phyloP scores from a whole-genome alignment of 176 grass and related monocot genomes.

The maize (Zea mays) region DNA sequence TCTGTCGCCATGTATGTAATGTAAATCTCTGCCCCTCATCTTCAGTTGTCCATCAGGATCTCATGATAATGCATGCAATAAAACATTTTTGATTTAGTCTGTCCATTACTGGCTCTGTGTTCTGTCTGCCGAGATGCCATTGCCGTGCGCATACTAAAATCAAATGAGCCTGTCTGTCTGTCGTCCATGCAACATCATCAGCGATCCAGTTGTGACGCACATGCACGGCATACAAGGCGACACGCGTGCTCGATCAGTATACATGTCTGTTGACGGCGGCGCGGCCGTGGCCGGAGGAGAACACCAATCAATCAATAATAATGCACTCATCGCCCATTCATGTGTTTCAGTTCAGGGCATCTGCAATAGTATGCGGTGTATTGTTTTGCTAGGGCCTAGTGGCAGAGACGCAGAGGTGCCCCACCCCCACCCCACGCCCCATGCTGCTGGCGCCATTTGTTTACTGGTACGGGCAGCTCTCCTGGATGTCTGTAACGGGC shows the following conservation, averaged over 20 bases:
- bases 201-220: constrained; percentile 28
- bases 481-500: constrained; percentile 27
- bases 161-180: not conserved
- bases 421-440: not conserved
- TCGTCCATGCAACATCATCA: not conserved
- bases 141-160: constrained; percentile 11
- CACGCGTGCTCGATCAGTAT: not conserved
- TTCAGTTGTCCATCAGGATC: constrained; percentile 5
- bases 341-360: constrained; percentile 11
- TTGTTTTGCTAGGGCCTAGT: constrained; percentile 14
- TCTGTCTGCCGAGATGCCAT: not conserved
- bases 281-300: constrained; percentile 23
- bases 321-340: constrained; percentile 33
- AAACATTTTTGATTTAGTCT: constrained; percentile 9
- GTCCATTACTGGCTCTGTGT: not conserved
- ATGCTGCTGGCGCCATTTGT: constrained; percentile 24
- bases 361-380: not conserved
- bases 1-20: constrained; percentile 18
- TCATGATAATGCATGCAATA: constrained; percentile 23
- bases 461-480: constrained; percentile 14
- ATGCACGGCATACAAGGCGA: constrained; percentile 26
- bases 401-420: not conserved
- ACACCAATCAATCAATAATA: constrained; percentile 20
- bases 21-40: constrained; percentile 23
- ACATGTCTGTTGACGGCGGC: not conserved